Conservation (phyloP, 108 stramenopile species). For the Aurantiochytrium sp. region DNA sequence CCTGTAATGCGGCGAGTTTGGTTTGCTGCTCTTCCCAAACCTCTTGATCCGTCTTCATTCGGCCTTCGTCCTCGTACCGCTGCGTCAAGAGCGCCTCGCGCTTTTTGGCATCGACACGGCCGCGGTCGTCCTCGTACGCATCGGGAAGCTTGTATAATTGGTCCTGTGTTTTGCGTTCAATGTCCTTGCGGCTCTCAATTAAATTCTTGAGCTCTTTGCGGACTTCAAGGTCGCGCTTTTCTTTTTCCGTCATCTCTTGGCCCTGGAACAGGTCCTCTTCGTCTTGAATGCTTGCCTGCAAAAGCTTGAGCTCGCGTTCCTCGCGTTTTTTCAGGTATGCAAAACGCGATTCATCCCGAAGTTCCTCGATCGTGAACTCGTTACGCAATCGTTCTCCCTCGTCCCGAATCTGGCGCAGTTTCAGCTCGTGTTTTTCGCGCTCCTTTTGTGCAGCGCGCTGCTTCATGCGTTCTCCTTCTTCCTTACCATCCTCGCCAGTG, state of each 20-base stretch:
- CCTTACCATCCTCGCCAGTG: background rate
- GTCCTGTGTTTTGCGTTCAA: conserved; percentile 42
- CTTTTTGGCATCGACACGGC: conserved; percentile 37
- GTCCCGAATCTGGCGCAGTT: conserved; percentile 46
- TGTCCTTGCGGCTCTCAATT: conserved; percentile 48
- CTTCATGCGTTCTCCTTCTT: background rate
- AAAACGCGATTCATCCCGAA: conserved; percentile 75
- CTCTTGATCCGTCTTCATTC: conserved; percentile 86
- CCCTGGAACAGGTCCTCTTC: conserved; percentile 81
- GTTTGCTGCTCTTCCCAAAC: conserved; percentile 94
- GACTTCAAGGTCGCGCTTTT: conserved; percentile 63
- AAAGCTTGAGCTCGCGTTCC: conserved; percentile 74
- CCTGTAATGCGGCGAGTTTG: conserved; percentile 47
- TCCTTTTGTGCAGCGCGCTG: background rate
- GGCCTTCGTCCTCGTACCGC: conserved; percentile 79
- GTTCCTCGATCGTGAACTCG: conserved; percentile 51
- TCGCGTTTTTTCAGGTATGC: conserved; percentile 86
- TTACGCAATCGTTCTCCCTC: conserved; percentile 42
- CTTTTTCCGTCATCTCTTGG: conserved; percentile 61
- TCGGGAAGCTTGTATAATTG: conserved; percentile 31
- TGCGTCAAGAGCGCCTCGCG: conserved; percentile 59
- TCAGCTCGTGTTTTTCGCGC: conserved; percentile 58
- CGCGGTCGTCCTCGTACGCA: conserved; percentile 44
- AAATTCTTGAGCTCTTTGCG: conserved; percentile 70
- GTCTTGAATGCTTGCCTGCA: conserved; percentile 76